Evolutionary conservation across 2,329 filamentous ascomycete genomes (phyloP), one percentile per base, ranked within the genome.

Genomic region (Colletotrichum theobromicola): DNA sequence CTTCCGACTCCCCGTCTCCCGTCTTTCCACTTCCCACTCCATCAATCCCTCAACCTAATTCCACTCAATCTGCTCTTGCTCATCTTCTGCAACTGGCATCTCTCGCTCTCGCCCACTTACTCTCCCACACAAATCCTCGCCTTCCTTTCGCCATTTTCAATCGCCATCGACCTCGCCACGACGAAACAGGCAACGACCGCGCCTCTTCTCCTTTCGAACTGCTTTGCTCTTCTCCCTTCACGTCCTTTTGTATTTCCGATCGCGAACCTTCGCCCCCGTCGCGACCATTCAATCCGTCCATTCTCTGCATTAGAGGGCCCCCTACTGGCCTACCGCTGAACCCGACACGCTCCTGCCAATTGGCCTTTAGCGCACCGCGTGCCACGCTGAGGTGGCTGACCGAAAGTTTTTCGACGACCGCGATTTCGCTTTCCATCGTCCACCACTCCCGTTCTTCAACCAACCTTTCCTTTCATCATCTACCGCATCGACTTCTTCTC

Each of bases 341-440:
- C 53, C 62, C 53, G 53, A 71, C 61, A 66, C 60, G 66, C 60
- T 60, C 18, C 46, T 35, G 53, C 42, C 72, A 55, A 62, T 60
- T 66, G 63, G 66, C 68, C 67, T 68, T 68, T 74, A 70, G 74
- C 76, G 69, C 74, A 76, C 76, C 71, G 74, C 76, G 74, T 76
- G 67, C 69, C 72, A 74, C 67, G 55, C 67, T 63, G 30, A 58
- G 78, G 81, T 81, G 79, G 81, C 81, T 82, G 81, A 80, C 78
- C 76, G 78, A 78, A 81, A 78, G 76, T 76, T 73, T 76, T 77
- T 77, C 10, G 77, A 77, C 77, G 78, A 75, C 74, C 76, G 73
- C 76, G 64, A 68, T 55, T 71, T 75, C 62, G 26, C 28, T 74
- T 50, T 60, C 28, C 70, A 76, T 66, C 69, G 71, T 77, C 76